phyloP scores from a whole-genome alignment of 352 stramenopile genomes.

The Sclerospora graminicola region DNA sequence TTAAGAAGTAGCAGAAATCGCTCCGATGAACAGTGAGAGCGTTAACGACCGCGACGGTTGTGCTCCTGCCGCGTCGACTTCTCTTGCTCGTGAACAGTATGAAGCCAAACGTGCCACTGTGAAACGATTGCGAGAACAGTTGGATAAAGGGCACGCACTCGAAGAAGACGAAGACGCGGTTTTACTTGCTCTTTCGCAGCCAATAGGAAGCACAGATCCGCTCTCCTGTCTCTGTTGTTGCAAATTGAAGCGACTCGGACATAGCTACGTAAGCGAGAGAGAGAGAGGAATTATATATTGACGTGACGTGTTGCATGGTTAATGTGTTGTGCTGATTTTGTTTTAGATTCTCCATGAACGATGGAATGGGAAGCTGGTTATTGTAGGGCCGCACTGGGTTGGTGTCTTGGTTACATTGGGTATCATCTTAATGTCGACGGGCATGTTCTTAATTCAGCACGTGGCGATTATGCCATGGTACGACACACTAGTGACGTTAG shows the following conservation, averaged over 20 bases:
- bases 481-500: conserved; percentile 47
- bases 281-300: background rate
- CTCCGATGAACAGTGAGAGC: conserved; percentile 3
- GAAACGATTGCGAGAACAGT: conserved; percentile 10
- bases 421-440: conserved; percentile 50
- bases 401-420: conserved; percentile 54
- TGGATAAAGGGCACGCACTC: conserved; percentile 11
- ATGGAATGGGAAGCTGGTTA: conserved; percentile 28
- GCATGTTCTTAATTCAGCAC: conserved; percentile 56
- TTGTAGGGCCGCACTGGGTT: conserved; percentile 77
- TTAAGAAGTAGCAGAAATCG: conserved; percentile 1
- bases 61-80: background rate
- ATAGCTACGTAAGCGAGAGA: conserved; percentile 21
- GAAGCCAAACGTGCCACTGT: conserved; percentile 13
- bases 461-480: conserved; percentile 35
- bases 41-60: too few species aligned
- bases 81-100: conserved; percentile 7
- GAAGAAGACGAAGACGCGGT: conserved; percentile 20
- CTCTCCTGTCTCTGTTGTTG: conserved; percentile 49
- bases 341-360: conserved; percentile 41
- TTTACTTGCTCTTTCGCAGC: conserved; percentile 10
- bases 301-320: conserved; percentile 2
- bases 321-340: background rate
- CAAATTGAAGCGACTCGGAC: conserved; percentile 42
- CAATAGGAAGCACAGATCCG: conserved; percentile 32